Conservation (phyloP, 768 basidiomycete genomes). For the Pleurotus citrinopileatus region DNA sequence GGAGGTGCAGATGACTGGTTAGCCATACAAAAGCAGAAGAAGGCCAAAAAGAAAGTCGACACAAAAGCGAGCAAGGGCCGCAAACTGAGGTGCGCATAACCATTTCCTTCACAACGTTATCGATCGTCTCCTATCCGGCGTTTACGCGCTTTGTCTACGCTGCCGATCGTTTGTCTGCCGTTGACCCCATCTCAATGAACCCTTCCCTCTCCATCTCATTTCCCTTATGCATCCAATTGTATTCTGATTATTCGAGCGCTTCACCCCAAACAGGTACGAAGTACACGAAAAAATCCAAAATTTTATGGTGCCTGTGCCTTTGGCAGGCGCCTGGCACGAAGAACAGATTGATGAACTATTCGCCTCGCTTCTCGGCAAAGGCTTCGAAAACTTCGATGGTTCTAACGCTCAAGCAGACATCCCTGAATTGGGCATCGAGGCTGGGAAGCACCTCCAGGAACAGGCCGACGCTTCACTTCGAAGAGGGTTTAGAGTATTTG, state of each 20-base stretch:
- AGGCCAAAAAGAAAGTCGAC: constrained; percentile 86
- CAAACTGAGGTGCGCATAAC: constrained; percentile 67
- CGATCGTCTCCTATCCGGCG: not conserved
- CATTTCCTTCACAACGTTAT: not conserved
- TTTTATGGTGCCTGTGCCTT: constrained; percentile 90
- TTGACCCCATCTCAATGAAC: not conserved
- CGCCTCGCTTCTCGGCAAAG: constrained; percentile 78
- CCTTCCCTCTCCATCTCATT: not conserved
- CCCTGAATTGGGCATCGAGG: constrained; percentile 20
- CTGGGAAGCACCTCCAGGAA: constrained; percentile 24
- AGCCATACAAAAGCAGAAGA: constrained; percentile 61
- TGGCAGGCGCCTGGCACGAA: constrained; percentile 81
- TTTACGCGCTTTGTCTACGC: not conserved
- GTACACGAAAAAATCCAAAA: constrained; percentile 95
- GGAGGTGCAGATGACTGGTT: constrained; percentile 59
- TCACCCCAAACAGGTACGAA: constrained; percentile 58
- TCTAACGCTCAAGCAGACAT: constrained; percentile 22
- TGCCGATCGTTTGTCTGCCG: not conserved
- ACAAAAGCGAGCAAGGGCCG: constrained; percentile 95
- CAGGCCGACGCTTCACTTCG: constrained; percentile 30
- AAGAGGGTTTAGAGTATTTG: constrained; percentile 59
- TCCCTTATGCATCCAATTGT: constrained; percentile 7
- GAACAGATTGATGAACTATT: constrained; percentile 97
- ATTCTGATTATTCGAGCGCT: not conserved
- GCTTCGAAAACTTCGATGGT: constrained; percentile 42